Evolutionary conservation across 805 yeast genomes (phyloP), one percentile per base, ranked within the genome.

Genomic region (Pichia californica): DNA sequence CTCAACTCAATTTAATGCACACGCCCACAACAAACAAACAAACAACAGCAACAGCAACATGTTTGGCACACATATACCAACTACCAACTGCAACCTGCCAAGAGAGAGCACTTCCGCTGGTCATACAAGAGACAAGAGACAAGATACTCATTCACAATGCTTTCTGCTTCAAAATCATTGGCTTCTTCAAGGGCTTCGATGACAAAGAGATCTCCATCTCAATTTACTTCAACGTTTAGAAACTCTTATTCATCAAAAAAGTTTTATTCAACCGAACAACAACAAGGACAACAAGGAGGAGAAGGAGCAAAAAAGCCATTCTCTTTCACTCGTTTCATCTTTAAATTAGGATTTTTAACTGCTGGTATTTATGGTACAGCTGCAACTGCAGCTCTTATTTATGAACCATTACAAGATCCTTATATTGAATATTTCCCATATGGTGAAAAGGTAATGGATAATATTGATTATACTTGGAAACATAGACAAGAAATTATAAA

Each of bases 361-460:
- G 54, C 57, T 13, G 43, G 56, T 4, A 41, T 74, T 21, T 82
- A 80, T 51, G 78, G 75, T 29, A 78, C 72, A 29, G 87, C 85
- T 41, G 73, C 79, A n/a, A 76, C 73, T 41, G 63, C 72, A 44
- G 69, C 88, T 13, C 64, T 77, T 26, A 64, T 74, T 48, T 71
- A 71, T 55, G 83, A 80, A 51, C 67, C 74, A 15, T 71, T 81
- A 57, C 80, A 77, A 51, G 86, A 82, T 51, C 50, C 68, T 36
- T 82, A 79, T 60, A 69, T 79, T 19, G 80, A 79, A 50, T 74
- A 73, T 46, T 74, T 82, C 36, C 93, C 93, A 16, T 69, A 73
- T 40, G 85, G 79, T 31, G 83, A 79, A 52, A 61, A 63, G 19
- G 62, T 74, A 26, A 71, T 81, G 26, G 75, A 76, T 41, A 53